A percentile compares a stretch with the other conserved stretches of the same genome.
phyloP scores from a whole-genome alignment of 371 early-diverging fungal genomes.

The Saksenaea oblongispora region DNA sequence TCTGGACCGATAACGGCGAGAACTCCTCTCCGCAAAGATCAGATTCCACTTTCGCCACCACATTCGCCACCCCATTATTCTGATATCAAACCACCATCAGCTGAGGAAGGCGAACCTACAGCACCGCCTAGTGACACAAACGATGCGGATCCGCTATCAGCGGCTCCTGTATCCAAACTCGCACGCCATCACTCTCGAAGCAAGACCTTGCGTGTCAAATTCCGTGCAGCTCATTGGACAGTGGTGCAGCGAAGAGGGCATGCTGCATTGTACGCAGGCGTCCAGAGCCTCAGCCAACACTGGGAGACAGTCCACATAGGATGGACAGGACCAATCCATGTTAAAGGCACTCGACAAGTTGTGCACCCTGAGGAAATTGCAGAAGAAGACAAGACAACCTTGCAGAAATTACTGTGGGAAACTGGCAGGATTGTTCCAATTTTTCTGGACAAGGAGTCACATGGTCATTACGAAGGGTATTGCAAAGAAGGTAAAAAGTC shows the following conservation, averaged over 20 bases:
- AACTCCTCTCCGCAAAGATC: slow-evolving; percentile 9
- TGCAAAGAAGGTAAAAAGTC: slow-evolving; percentile 79
- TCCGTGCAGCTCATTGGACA: slow-evolving; percentile 37
- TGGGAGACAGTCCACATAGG: slow-evolving; percentile 70
- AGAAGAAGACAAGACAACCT: slow-evolving; percentile 39
- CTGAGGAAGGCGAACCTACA: not conserved
- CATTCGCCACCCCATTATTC: slow-evolving; percentile 5
- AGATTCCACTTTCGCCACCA: slow-evolving; percentile 10
- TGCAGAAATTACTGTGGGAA: slow-evolving; percentile 46
- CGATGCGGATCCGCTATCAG: slow-evolving; percentile 7
- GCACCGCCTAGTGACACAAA: not conserved
- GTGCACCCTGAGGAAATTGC: slow-evolving; percentile 23
- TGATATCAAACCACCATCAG: not conserved
- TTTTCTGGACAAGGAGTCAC: slow-evolving; percentile 70
- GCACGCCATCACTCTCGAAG: slow-evolving; percentile 36
- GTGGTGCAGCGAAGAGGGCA: slow-evolving; percentile 65
- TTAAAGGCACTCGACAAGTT: slow-evolving; percentile 32
- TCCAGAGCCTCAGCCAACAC: slow-evolving; percentile 53
- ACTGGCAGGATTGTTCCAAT: slow-evolving; percentile 73
- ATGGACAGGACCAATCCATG: slow-evolving; percentile 64
- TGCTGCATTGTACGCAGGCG: slow-evolving; percentile 76
- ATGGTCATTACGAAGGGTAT: slow-evolving; percentile 87
- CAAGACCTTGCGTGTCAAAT: slow-evolving; percentile 36
- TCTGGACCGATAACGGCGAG: not conserved
- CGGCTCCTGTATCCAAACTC: slow-evolving; percentile 41